These are phyloP conservation scores for Geosmithia morbida DNA, from an alignment of 2,329 filamentous ascomycete species.

Conservation along the genomic window DNA sequence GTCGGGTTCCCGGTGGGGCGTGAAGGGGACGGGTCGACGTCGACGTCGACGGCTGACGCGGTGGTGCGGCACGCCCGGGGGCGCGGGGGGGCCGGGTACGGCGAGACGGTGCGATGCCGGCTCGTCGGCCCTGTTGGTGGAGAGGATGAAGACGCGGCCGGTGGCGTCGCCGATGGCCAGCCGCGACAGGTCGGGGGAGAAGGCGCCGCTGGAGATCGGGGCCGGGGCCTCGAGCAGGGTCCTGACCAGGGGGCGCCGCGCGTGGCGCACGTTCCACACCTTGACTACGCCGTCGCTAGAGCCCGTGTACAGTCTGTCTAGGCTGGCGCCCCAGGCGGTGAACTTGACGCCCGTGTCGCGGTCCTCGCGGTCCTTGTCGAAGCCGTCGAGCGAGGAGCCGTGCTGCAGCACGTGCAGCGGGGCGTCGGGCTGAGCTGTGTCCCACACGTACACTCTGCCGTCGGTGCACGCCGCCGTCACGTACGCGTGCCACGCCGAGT, in stretches of 20 bases:
- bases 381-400: constrained; percentile 25
- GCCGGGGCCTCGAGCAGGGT: constrained; percentile 38
- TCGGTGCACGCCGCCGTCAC: constrained; percentile 48
- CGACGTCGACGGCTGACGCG: constrained; percentile 20
- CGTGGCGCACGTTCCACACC: constrained; percentile 44
- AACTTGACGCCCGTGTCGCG: constrained; percentile 52
- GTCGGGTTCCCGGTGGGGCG: constrained; percentile 31
- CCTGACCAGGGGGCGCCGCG: constrained; percentile 29
- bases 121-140: constrained; percentile 28
- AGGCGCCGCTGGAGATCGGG: constrained; percentile 42
- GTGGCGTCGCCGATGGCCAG: constrained; percentile 47
- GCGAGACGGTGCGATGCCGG: constrained; percentile 15
- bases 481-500: constrained; percentile 33
- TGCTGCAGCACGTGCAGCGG: constrained; percentile 42
- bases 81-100: no score
- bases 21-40: constrained; percentile 30
- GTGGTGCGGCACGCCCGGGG: no score
- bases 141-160: constrained; percentile 42
- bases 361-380: constrained; percentile 29
- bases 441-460: constrained; percentile 48
- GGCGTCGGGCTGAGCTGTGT: constrained; percentile 38
- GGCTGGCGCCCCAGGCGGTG: constrained; percentile 41
- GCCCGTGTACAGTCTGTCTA: constrained; percentile 46
- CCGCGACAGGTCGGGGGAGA: constrained; percentile 39
- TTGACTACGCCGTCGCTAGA: constrained; percentile 49